Percentiles rank a stretch among this genome's conserved stretches.
phyloP scores from a whole-genome alignment of 2,329 filamentous ascomycete species.

The Tolypocladium cylindrosporum region DNA sequence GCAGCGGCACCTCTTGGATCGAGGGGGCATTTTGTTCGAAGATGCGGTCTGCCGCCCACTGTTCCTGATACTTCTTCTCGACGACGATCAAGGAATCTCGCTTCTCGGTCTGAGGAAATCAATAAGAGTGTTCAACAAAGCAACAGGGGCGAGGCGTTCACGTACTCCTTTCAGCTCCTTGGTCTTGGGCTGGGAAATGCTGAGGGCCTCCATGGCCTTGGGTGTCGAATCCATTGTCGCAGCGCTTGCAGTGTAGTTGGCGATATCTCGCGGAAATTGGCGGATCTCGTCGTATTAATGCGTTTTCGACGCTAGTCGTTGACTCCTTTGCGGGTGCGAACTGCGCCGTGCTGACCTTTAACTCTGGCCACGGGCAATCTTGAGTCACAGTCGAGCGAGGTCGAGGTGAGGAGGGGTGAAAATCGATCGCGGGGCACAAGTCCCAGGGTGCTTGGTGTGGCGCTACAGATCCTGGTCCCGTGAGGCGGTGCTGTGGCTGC shows the following conservation, averaged over 20 bases:
- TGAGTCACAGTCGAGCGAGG: conserved; percentile 18
- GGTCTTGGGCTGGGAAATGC: conserved; percentile 39
- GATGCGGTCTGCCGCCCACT: conserved; percentile 42
- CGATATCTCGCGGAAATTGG: neutral
- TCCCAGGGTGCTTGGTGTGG: conserved; percentile 7
- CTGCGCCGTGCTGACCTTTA: conserved; percentile 3
- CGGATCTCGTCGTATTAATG: neutral
- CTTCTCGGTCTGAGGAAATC: conserved; percentile 61
- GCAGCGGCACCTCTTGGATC: conserved; percentile 63
- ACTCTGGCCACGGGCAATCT: conserved; percentile 12
- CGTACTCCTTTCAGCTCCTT: conserved; percentile 50
- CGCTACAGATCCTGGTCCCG: conserved; percentile 6
- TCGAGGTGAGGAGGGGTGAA: conserved; percentile 22
- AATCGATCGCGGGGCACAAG: conserved; percentile 22
- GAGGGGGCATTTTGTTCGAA: conserved; percentile 85
- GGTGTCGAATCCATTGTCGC: conserved; percentile 32
- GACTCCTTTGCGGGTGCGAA: conserved; percentile 4
- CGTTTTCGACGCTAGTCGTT: neutral
- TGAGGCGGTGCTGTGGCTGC: conserved; percentile 17
- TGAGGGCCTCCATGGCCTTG: conserved; percentile 40
- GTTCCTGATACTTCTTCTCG: conserved; percentile 86
- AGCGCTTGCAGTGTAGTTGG: conserved; percentile 1
- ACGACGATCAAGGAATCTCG: conserved; percentile 69
- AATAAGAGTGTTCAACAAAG: neutral
- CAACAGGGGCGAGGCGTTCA: conserved; percentile 5